A percentile compares a stretch with the other conserved stretches of the same genome.
Evolutionary conservation across 2,329 filamentous ascomycete genomes (phyloP).

Genomic region (Penicillium sp.): DNA sequence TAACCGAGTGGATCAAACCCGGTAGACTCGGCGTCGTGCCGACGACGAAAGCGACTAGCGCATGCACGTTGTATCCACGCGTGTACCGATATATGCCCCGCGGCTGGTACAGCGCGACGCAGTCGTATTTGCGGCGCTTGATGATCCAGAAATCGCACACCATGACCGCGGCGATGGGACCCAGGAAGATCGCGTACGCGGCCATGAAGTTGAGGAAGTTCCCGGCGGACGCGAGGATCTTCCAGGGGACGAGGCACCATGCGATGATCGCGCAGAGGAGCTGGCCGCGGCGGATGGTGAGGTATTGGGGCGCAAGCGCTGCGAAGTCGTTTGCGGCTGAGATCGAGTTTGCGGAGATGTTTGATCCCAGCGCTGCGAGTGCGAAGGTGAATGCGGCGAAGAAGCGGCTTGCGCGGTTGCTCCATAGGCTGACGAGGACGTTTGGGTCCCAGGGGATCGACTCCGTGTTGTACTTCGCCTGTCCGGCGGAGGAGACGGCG

Average conservation of each 20-base stretch:
- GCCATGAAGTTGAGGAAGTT: constrained; percentile 69
- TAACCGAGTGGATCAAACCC: constrained; percentile 55
- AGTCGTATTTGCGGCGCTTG: constrained; percentile 54
- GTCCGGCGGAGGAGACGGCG: constrained; percentile 45
- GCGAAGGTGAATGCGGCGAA: constrained; percentile 60
- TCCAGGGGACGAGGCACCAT: constrained; percentile 69
- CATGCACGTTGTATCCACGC: constrained; percentile 61
- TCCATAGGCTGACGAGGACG: constrained; percentile 45
- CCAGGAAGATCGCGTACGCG: constrained; percentile 68
- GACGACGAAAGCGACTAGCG: constrained; percentile 60
- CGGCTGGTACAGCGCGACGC: constrained; percentile 57
- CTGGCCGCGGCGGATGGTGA: constrained; percentile 63
- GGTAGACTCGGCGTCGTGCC: constrained; percentile 63
- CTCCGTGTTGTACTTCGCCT: constrained; percentile 38
- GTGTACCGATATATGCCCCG: constrained; percentile 56
- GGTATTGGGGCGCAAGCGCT: constrained; percentile 57
- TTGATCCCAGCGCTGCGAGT: constrained; percentile 60
- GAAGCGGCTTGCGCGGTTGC: constrained; percentile 48
- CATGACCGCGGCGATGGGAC: constrained; percentile 66
- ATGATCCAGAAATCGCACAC: constrained; percentile 65
- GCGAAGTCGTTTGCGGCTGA: constrained; percentile 60
- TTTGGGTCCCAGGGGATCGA: constrained; percentile 52
- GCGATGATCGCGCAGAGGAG: constrained; percentile 60
- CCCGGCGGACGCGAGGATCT: constrained; percentile 63
- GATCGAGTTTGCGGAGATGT: constrained; percentile 60